Evolutionary conservation across 805 yeast genomes (phyloP), one percentile per base, ranked within the genome.

Genomic region (Priceomyces fermenticarens): DNA sequence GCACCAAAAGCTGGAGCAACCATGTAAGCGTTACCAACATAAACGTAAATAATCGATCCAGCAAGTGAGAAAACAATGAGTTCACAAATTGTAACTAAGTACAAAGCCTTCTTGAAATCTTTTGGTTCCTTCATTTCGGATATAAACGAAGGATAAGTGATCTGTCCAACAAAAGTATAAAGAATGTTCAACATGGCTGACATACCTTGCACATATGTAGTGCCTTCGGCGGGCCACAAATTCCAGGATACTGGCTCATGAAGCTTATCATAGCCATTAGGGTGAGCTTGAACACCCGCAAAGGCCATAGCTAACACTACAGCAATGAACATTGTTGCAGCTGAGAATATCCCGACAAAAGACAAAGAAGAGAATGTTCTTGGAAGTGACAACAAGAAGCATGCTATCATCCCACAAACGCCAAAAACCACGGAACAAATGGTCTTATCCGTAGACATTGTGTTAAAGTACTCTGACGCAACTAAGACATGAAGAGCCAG

Each of bases 121-220:
- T 61, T 60, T 23, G 84, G 85, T 38, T 67, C 62, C 47, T 65
- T 68, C 85, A 79, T 79, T 50, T 79, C 81, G 10, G 78, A 65
- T 43, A 79, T 79, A 57, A 79, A 79, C 14, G 82, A 77, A 1
- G 83, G 84, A 46, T 78, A 79, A 4, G 80, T 75, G 55, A 79
- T 75, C 56, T 79, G 85, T 3, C 85, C 85, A 15, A 78, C 83
- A 60, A 79, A 78, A 1, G 84, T 78, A 56, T 78, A 79, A 16
- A 77, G 78, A 48, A 79, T 79, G 59, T 79, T 79, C 50, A 79
- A 63, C 45, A 73, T 65, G 0, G 84, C 84, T 30, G 69, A 56
- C 83, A 79, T 77, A 1, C 67, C 82, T 13, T 54, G 51, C 6
- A 77, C 82, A 47, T 65, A 79, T 3, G 75, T 65, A n/a, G 82